Conservation (phyloP, 306 rosid species). For the Amphicarpaea edgeworthii region DNA sequence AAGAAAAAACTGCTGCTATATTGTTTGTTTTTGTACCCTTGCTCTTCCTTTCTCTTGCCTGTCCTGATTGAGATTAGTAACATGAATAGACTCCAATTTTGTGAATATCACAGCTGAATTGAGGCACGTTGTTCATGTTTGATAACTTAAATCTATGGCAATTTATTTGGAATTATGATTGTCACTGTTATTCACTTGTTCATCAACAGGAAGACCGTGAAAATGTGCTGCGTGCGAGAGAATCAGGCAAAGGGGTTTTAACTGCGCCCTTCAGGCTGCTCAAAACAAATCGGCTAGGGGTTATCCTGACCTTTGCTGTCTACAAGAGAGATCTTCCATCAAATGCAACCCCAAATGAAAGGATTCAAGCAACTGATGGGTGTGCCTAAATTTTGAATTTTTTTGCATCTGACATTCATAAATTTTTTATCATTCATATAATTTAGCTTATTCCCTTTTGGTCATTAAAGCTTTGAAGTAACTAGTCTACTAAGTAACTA, state of each 20-base stretch:
- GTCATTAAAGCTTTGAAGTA: conserved; percentile 4
- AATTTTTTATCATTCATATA: conserved; percentile 6
- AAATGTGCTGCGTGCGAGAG: conserved; percentile 91
- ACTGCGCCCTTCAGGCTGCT: conserved; percentile 92
- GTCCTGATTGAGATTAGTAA: not conserved
- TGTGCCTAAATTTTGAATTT: conserved; percentile 45
- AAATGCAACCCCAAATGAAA: conserved; percentile 89
- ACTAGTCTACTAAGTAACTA: not conserved
- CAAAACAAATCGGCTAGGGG: conserved; percentile 93
- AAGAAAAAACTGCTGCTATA: conserved; percentile 13
- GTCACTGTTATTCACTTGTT: conserved; percentile 33
- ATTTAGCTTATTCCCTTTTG: conserved; percentile 9
- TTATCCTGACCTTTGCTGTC: conserved; percentile 93
- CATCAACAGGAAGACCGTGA: conserved; percentile 86
- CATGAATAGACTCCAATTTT: conserved; percentile 21
- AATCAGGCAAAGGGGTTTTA: conserved; percentile 91
- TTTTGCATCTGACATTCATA: conserved; percentile 15
- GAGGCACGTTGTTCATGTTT: conserved; percentile 28
- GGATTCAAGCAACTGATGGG: conserved; percentile 96
- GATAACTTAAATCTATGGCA: conserved; percentile 13
- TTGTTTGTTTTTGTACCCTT: not conserved
- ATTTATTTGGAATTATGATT: conserved; percentile 20
- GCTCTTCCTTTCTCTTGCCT: not conserved
- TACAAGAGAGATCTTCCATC: conserved; percentile 90
- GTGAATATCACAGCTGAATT: not conserved